Percentiles rank a stretch among this genome's conserved stretches.
Conservation (phyloP, 768 basidiomycete genomes). For the Amanita fuliginea region DNA sequence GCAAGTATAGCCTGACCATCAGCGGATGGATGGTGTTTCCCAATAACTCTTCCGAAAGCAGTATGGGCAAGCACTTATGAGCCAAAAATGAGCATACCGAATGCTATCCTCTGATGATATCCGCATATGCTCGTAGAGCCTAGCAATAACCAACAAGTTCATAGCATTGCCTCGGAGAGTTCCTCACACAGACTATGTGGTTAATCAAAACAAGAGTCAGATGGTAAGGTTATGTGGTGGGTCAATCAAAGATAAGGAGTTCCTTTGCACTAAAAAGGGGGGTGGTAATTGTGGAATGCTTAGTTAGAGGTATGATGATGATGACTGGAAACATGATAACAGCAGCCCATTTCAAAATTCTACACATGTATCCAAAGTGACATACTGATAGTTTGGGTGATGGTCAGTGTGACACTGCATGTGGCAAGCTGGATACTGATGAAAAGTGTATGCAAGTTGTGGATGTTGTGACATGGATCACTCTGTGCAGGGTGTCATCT, state of each 20-base stretch:
- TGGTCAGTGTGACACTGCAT: slow-evolving; percentile 82
- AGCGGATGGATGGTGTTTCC: too few relatives aligned
- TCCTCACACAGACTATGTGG: slow-evolving; percentile 17
- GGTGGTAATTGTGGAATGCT: slow-evolving; percentile 63
- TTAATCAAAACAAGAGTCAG: slow-evolving; percentile 6
- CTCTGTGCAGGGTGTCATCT: slow-evolving; percentile 42
- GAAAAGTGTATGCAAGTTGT: slow-evolving; percentile 64
- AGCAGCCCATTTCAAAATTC: slow-evolving; percentile 13
- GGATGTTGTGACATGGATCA: slow-evolving; percentile 73
- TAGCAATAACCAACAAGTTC: neutral
- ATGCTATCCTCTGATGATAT: too few relatives aligned
- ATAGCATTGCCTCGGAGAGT: slow-evolving; percentile 4
- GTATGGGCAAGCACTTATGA: too few relatives aligned
- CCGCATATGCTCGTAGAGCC: neutral
- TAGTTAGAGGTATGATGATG: too few relatives aligned
- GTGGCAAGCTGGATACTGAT: slow-evolving; percentile 65
- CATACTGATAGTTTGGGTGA: slow-evolving; percentile 82
- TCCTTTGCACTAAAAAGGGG: slow-evolving; percentile 78
- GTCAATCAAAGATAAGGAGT: slow-evolving; percentile 76
- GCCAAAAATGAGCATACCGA: too few relatives aligned
- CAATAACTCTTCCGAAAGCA: too few relatives aligned
- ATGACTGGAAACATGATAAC: slow-evolving; percentile 89
- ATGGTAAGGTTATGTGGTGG: slow-evolving; percentile 43
- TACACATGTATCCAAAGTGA: neutral
- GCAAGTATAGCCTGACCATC: too few relatives aligned